Evolutionary conservation across 2,329 filamentous ascomycete genomes (phyloP), one percentile per base, ranked within the genome.

Genomic region (Pseudogymnoascus sp.): DNA sequence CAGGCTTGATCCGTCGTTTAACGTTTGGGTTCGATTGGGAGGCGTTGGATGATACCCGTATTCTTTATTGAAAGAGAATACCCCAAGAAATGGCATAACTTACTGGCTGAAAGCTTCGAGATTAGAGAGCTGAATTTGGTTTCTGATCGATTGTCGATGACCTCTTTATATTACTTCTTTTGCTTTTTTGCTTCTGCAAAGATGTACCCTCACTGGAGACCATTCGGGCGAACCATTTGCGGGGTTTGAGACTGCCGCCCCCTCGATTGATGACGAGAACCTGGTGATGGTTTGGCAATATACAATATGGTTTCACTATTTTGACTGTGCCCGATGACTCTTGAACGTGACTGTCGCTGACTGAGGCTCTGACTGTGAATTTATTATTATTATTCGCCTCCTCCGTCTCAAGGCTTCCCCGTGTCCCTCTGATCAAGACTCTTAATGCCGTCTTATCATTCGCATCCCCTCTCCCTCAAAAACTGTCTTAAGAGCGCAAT

Each of bases 21-120:
- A 67, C 66, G 61, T 66, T 67, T 64, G 67, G 64, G 69, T 69
- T 69, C 69, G 69, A 70, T 67, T 66, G 67, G 69, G 71, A 31
- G 70, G 70, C 70, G 67, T 71, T 72, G 68, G 68, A 73, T 72
- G 71, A 64, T 64, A 64, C 71, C 71, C 70, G 70, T 69, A 69
- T 72, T 73, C 70, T 69, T 67, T 67, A 68, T 61, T 61, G 72
- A 69, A 71, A 70, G 44, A 70, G 68, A 70, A 7, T 25, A n/a
- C 18, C 37, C 37, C 36, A 65, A 65, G 62, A 28, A 25, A 64
- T 59, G 65, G 66, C 65, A 67, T 65, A 64, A 66, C 62, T 18
- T 4, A 16, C 28, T 60, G 16, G n/a, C 56, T 60, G 8, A 7
- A 10, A 31, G 59, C 23, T 36, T 28, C 8, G 40, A 28, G 59